These are phyloP conservation scores for Phytophthora pini DNA, from an alignment of 352 stramenopile species.

Conservation along the genomic window DNA sequence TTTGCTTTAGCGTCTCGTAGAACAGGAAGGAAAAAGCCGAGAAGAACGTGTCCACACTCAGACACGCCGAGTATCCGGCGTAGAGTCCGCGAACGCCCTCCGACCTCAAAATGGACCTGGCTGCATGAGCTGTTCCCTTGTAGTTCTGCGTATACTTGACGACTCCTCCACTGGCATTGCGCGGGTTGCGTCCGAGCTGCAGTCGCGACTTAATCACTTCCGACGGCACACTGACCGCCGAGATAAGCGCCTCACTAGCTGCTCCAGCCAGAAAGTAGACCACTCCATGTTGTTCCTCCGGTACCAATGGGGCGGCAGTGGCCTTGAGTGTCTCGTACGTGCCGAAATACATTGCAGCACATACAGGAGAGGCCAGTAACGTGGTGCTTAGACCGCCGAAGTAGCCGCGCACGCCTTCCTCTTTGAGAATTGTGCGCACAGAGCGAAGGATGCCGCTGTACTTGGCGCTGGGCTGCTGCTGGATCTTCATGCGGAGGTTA, in stretches of 20 bases:
- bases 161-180: conserved; percentile 67
- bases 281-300: conserved; percentile 54
- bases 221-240: conserved; percentile 69
- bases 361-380: conserved; percentile 74
- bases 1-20: conserved; percentile 77
- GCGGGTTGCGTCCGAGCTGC: conserved; percentile 77
- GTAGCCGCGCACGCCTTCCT: conserved; percentile 78
- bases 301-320: conserved; percentile 43
- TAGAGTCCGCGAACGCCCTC: conserved; percentile 78
- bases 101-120: conserved; percentile 62
- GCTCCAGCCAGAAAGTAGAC: conserved; percentile 80
- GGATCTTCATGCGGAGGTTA: conserved; percentile 88
- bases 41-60: conserved; percentile 84
- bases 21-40: conserved; percentile 86
- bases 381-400: conserved; percentile 80
- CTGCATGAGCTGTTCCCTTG: conserved; percentile 61
- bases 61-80: conserved; percentile 73
- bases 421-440: conserved; percentile 66
- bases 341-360: conserved; percentile 77
- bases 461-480: conserved; percentile 53
- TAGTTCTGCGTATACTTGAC: conserved; percentile 83
- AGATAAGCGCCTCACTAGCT: conserved; percentile 72
- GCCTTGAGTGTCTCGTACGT: conserved; percentile 83
- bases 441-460: conserved; percentile 73
- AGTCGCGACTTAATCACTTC: conserved; percentile 86